Evolutionary conservation across 2,329 filamentous ascomycete genomes (phyloP).

Genomic region (Fusarium sp.): DNA sequence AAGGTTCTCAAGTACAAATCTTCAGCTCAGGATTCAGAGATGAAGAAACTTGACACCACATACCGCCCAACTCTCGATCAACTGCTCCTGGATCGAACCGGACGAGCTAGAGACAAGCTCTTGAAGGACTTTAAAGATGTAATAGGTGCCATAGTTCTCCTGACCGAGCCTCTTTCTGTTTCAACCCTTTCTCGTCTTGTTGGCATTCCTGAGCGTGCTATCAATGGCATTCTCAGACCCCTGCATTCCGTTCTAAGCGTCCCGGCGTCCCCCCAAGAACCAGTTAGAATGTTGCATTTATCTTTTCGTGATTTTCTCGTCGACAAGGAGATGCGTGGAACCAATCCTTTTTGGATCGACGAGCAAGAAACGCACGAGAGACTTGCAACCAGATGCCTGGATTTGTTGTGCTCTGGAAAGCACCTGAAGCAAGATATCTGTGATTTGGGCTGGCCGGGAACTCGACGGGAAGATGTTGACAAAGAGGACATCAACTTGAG

Average conservation of each 20-base stretch:
- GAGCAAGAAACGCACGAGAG: slow-evolving; percentile 47
- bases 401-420: neutral
- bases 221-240: slow-evolving; percentile 33
- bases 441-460: neutral
- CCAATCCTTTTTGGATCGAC: slow-evolving; percentile 53
- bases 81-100: neutral
- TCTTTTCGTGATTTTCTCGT: slow-evolving; percentile 55
- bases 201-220: neutral
- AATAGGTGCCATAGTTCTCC: slow-evolving; percentile 41
- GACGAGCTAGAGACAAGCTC: slow-evolving; percentile 1
- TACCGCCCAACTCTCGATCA: slow-evolving; percentile 33
- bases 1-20: slow-evolving; percentile 38
- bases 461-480: neutral
- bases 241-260: slow-evolving; percentile 30
- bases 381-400: slow-evolving; percentile 40
- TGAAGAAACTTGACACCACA: slow-evolving; percentile 29
- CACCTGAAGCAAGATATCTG: slow-evolving; percentile 11
- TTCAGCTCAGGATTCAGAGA: slow-evolving; percentile 5
- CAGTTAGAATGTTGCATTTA: slow-evolving; percentile 24
- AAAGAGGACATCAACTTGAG: neutral
- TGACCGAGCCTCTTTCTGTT: slow-evolving; percentile 34
- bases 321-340: slow-evolving; percentile 40
- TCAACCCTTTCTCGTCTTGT: slow-evolving; percentile 29
- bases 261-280: neutral
- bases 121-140: slow-evolving; percentile 37